Conservation (phyloP, 73 alveolate species). For the Strombidium stylifer region DNA sequence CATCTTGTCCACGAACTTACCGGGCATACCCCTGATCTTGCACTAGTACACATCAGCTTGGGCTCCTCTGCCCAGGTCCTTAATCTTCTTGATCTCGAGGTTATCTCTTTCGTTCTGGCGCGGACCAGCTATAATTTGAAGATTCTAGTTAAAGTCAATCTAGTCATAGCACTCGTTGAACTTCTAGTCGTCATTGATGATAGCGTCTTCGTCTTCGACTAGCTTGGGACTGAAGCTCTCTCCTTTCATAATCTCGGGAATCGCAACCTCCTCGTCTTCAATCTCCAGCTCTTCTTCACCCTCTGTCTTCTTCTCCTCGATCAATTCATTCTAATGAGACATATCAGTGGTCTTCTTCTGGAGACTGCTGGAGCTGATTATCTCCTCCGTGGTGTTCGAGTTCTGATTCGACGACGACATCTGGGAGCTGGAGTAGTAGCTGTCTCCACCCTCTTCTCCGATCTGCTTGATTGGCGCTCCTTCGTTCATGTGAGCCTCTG, state of each 20-base stretch:
- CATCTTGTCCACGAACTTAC: conserved; percentile 3
- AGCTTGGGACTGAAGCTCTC: neutral
- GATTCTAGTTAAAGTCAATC: neutral
- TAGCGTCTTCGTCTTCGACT: neutral
- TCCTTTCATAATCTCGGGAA: neutral
- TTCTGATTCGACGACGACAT: no score
- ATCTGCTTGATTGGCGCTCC: no score
- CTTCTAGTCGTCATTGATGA: neutral
- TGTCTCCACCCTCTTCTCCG: no score
- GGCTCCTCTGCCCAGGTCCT: conserved; percentile 13
- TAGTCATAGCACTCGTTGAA: neutral
- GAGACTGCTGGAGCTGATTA: no score
- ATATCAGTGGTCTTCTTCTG: no score
- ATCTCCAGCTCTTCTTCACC: no score
- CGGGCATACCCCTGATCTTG: neutral
- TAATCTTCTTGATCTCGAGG: neutral
- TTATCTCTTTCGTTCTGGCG: neutral
- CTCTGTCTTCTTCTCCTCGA: no score
- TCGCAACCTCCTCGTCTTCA: conserved; percentile 14
- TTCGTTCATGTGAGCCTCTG: no score
- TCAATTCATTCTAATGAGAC: no score
- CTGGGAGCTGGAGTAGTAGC: no score
- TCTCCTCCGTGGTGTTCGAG: no score
- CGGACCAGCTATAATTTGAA: neutral
- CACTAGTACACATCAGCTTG: conserved; percentile 30